Base-by-base conservation (phyloP, 495 filamentous ascomycete species). In the Xylaria grammica region DNA sequence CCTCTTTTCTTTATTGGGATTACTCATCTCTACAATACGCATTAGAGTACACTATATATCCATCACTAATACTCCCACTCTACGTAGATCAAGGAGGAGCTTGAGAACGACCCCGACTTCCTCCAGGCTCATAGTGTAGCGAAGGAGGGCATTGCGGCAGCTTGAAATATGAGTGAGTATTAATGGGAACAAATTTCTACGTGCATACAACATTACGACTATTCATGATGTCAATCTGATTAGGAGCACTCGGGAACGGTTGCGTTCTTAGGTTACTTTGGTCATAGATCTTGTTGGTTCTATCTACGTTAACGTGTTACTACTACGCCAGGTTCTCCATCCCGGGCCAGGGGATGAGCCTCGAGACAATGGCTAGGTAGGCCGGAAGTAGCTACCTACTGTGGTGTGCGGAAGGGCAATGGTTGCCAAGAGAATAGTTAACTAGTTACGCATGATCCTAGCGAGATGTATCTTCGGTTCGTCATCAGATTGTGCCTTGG, bases 51-150 rank as follows among this genome's bases (percentile, higher is more conserved):
- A 10, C n/a, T 22, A 4, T 66, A 36, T 72, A 50, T 42, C 77
- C 72, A 60, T 51, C 54, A 70, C 50, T 6, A 13, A 20, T 34
- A 3, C 36, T 7, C n/a, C n/a, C 19, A 1, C 29, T 42, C 0
- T 36, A 20, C 29, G n/a, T 34, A 84, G 84, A 78, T 89, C 27
- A 87, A 88, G 71, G 84, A 87, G 66, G 86, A 90, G 66, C 76
- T 90, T 29, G 77, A 83, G 40, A 84, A 82, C 62, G 78, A 93
- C 72, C 84, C 87, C 0, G 88, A 91, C 42, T 98, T 96, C 78
- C 79, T 97, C 63, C 86, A 84, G 61, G 81, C 87, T 36, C 92
- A 89, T 69, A 83, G 82, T 54, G 83, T 86, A 34, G 83, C 82
- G 29, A 69, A 76, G 36, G 75, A 77, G 44, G 75, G 75, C 6